Percentiles rank a stretch among this genome's conserved stretches.
Evolutionary conservation across 2,329 filamentous ascomycete genomes (phyloP).

Genomic region (Epichloe uncinata): DNA sequence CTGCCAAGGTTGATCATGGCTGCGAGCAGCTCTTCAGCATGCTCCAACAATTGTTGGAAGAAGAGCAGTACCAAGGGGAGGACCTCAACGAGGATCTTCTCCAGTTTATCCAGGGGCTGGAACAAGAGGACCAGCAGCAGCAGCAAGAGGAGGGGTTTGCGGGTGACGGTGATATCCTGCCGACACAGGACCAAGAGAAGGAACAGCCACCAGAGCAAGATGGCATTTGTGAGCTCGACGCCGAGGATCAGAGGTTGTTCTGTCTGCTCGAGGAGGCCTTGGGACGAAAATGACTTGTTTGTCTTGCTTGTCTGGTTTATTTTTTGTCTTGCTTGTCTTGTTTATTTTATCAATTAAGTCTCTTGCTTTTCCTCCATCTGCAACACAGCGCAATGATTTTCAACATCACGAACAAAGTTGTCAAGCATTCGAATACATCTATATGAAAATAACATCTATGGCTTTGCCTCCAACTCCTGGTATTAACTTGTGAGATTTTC

Average conservation of each 20-base stretch:
- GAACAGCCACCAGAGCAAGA: neutral
- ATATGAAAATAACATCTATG: slow-evolving; percentile 1
- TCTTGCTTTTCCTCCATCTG: too few relatives aligned
- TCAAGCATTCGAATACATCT: neutral
- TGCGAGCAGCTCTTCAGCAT: too few relatives aligned
- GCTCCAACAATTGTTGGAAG: too few relatives aligned
- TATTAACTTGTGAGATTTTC: neutral
- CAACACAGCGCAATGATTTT: too few relatives aligned
- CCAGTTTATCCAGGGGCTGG: neutral
- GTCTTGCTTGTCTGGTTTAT: too few relatives aligned
- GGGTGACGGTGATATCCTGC: neutral
- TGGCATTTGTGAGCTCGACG: neutral
- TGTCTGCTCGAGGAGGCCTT: too few relatives aligned
- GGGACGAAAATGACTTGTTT: too few relatives aligned
- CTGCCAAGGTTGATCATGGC: too few relatives aligned
- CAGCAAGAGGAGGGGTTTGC: neutral
- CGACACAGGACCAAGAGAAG: neutral
- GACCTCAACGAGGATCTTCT: neutral
- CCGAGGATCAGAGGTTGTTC: neutral
- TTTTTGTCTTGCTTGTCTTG: too few relatives aligned
- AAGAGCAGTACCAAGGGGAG: too few relatives aligned
- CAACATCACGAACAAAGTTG: too few relatives aligned
- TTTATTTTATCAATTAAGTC: too few relatives aligned
- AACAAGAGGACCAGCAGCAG: neutral
- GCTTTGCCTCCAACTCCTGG: slow-evolving; percentile 2